Evolutionary conservation across 768 basidiomycete genomes (phyloP).

Genomic region (Strobilomyces confusus): DNA sequence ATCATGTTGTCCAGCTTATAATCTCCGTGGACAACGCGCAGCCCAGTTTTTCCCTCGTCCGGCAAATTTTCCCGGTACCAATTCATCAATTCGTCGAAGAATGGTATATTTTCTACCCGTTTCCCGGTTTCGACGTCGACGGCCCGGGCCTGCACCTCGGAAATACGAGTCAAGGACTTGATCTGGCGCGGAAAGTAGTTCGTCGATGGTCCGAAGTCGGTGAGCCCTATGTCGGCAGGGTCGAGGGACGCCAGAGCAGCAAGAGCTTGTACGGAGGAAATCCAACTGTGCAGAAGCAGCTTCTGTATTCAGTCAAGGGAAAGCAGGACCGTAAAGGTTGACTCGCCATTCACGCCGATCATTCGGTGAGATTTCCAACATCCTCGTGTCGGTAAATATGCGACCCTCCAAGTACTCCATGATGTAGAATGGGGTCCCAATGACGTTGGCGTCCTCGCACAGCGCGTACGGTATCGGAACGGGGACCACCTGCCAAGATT

Average conservation of each 20-base stretch:
- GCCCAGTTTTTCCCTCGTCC: conserved; percentile 68
- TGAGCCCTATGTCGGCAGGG: conserved; percentile 64
- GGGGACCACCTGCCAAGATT: conserved; percentile 57
- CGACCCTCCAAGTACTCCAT: conserved; percentile 96
- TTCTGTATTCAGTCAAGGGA: neutral
- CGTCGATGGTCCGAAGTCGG: conserved; percentile 64
- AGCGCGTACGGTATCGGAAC: conserved; percentile 81
- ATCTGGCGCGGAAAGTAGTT: conserved; percentile 94
- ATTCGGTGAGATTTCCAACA: conserved; percentile 61
- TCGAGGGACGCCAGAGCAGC: conserved; percentile 62
- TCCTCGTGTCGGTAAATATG: conserved; percentile 82
- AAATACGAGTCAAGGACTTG: conserved; percentile 80
- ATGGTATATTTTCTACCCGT: conserved; percentile 68
- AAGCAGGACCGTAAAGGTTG: neutral
- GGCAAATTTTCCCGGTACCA: conserved; percentile 80
- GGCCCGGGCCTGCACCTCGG: conserved; percentile 68
- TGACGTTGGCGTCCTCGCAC: conserved; percentile 71
- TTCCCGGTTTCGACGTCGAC: conserved; percentile 61
- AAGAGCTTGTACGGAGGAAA: conserved; percentile 69
- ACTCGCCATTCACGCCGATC: conserved; percentile 72
- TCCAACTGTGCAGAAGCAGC: conserved; percentile 50
- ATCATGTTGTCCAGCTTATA: conserved; percentile 98
- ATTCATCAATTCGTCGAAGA: conserved; percentile 61
- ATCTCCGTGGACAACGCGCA: conserved; percentile 94
- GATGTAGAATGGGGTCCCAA: conserved; percentile 91